Base-by-base conservation (phyloP, 1,139 yeast genomes). In the Suhomyces guaymorum region DNA sequence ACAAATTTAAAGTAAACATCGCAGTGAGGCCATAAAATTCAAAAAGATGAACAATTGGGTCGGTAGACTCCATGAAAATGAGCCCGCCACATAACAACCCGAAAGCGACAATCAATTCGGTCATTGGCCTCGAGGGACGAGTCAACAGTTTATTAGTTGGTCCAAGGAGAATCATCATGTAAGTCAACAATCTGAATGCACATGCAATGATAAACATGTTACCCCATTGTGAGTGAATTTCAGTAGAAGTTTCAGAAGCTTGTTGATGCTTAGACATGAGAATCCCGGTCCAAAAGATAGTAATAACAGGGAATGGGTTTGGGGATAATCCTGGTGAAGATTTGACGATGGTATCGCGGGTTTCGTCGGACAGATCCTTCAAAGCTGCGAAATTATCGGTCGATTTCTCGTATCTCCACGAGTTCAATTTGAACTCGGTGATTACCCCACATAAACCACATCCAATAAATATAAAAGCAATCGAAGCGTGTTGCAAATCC, bases 241-340 rank as follows among this genome's bases (percentile, higher is more conserved):
- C 68, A 1, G 97, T 87, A 2, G 96, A 80, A 21, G 84, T 72
- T 30, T 59, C 67, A 0, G 92, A 80, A 3, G 90, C 87, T 61
- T 92, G 98, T 31, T 80, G 81, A 60, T 92, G 98, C 59, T 83
- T 87, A 2, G 97, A 88, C 98, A 92, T 92, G 44, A 92, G 70
- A n/a, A 83, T 72, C 16, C 98, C 98, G 1, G 97, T 92, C 96
- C 97, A 92, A 61, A 86, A 92, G 24, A 92, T 85, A 8, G 95
- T 88, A 46, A 92, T 75, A 2, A 88, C 78, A 2, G 98, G 97
- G 75, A 92, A 87, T 14, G 97, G 97, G 55, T 92, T 92, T 32
- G 90, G 89, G 3, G 88, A 79, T 54, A 68, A 84, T 1, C 94
- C 94, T 1, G 90, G 89, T 1, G 80, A 57, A 6, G 81, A 83